A percentile compares a stretch with the other conserved stretches of the same genome.
phyloP scores from a whole-genome alignment of 2,329 filamentous ascomycete genomes.

The Fusarium hostae region DNA sequence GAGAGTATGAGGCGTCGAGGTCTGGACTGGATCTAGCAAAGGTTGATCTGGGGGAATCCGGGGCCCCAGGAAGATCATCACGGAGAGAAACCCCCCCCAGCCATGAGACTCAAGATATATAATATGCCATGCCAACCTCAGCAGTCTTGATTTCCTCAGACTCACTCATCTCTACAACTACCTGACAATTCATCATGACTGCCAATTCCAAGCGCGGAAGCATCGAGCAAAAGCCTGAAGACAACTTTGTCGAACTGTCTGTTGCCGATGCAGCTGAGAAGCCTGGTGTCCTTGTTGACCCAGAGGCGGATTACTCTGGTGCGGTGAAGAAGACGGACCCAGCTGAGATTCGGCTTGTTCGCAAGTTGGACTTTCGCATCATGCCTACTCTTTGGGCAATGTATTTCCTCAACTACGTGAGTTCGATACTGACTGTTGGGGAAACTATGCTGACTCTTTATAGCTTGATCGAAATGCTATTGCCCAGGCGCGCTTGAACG shows the following conservation, averaged over 20 bases:
- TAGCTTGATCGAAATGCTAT: constrained; percentile 65
- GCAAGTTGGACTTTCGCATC: constrained; percentile 52
- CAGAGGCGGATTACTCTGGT: constrained; percentile 48
- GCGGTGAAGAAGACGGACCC: constrained; percentile 49
- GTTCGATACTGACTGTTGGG: fast-evolving
- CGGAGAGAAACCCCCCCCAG: not conserved
- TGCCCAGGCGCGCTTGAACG: constrained; percentile 65
- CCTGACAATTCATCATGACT: constrained; percentile 23
- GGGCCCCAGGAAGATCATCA: constrained; percentile 19
- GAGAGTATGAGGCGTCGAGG: not conserved
- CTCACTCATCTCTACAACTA: not conserved
- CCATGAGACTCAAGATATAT: not conserved
- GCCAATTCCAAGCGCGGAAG: constrained; percentile 26
- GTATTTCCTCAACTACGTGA: constrained; percentile 54
- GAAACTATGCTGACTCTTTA: not conserved
- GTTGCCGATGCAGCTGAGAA: constrained; percentile 33
- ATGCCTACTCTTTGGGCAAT: constrained; percentile 52
- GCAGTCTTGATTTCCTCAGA: not conserved
- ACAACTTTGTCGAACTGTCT: constrained; percentile 41
- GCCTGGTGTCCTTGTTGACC: constrained; percentile 32
- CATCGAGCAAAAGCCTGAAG: constrained; percentile 43
- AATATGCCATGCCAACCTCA: not conserved
- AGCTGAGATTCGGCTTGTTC: constrained; percentile 51
- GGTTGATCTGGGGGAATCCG: constrained; percentile 26
- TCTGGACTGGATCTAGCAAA: not conserved